Conservation (phyloP, 257 asterid genomes). For the Cynanchum wilfordii region DNA sequence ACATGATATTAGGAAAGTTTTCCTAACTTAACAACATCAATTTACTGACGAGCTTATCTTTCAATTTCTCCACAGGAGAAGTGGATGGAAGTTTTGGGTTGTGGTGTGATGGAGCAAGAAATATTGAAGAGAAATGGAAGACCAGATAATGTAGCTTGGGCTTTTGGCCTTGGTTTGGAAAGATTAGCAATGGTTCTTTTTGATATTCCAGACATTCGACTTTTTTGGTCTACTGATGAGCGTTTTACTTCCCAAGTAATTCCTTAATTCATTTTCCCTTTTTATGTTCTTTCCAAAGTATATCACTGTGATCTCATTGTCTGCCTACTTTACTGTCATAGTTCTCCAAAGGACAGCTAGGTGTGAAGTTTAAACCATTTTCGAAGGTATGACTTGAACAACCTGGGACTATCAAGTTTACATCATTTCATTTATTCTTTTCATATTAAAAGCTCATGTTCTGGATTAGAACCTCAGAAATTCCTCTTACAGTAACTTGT, state of each 20-base stretch:
- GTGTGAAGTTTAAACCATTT: constrained; percentile 77
- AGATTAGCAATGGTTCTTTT: constrained; percentile 91
- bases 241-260: constrained; percentile 94
- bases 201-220: constrained; percentile 94
- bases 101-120: constrained; percentile 98
- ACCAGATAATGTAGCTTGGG: constrained; percentile 84
- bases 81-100: constrained; percentile 98
- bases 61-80: constrained; percentile 49
- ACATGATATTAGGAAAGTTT: not conserved
- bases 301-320: not conserved
- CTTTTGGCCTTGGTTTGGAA: constrained; percentile 98
- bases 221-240: constrained; percentile 87
- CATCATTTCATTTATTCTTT: not conserved
- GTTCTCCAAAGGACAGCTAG: constrained; percentile 84
- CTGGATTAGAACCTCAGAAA: not conserved
- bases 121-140: constrained; percentile 73
- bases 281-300: not conserved
- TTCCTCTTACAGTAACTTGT: not conserved
- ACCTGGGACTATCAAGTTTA: not conserved
- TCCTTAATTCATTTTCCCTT: constrained; percentile 6
- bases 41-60: not conserved
- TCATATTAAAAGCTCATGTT: not conserved
- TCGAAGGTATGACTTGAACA: constrained; percentile 56
- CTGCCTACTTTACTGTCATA: constrained; percentile 14
- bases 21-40: not conserved